phyloP scores from a whole-genome alignment of 805 yeast species.

The Myxozyma kluyveri region DNA sequence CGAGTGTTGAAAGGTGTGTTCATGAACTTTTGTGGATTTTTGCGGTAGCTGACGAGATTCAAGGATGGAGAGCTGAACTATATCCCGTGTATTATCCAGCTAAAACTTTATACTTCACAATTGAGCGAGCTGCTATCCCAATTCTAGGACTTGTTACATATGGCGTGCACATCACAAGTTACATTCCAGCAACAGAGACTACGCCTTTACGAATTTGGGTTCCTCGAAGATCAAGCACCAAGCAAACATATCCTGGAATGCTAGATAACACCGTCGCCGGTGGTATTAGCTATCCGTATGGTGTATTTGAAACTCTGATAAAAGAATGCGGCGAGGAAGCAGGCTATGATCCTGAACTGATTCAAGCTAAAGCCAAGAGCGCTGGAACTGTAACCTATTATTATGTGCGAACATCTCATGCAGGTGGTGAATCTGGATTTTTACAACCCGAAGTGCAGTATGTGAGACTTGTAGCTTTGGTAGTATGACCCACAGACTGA shows the following conservation, averaged over 20 bases:
- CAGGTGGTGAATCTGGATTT: constrained; percentile 49
- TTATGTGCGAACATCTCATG: constrained; percentile 34
- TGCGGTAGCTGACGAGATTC: constrained; percentile 17
- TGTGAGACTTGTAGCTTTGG: not conserved
- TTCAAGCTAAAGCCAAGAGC: constrained; percentile 45
- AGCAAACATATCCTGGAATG: constrained; percentile 87
- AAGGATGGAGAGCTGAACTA: constrained; percentile 79
- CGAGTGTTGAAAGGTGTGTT: constrained; percentile 37
- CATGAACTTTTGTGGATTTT: constrained; percentile 30
- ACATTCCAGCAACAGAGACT: constrained; percentile 52
- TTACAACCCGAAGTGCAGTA: constrained; percentile 84
- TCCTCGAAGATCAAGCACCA: constrained; percentile 72
- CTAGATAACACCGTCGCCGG: constrained; percentile 95
- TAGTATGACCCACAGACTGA: not conserved
- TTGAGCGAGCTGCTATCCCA: constrained; percentile 81
- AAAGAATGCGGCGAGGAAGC: constrained; percentile 94
- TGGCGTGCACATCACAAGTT: constrained; percentile 88
- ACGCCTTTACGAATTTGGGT: constrained; percentile 60
- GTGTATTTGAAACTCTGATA: constrained; percentile 68
- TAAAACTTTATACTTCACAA: constrained; percentile 55
- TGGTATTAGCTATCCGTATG: constrained; percentile 81
- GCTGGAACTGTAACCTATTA: constrained; percentile 69
- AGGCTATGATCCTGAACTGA: constrained; percentile 57
- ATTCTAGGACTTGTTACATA: constrained; percentile 83
- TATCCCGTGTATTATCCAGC: constrained; percentile 66